Base-by-base conservation (phyloP, 1,284 basidiomycete genomes). In the Calocybe gambosa region DNA sequence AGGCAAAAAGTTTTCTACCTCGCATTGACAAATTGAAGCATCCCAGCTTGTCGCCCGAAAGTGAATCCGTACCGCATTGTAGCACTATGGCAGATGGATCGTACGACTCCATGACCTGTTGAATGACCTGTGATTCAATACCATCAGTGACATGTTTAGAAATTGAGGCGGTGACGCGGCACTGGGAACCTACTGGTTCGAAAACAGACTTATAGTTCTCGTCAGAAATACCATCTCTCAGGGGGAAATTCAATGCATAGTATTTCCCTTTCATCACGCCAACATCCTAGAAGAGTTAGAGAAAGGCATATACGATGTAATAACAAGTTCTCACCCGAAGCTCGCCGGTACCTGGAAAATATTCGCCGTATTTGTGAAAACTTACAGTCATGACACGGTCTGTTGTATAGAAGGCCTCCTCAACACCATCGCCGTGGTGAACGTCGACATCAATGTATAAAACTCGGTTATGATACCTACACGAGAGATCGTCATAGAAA, bases 331-430 rank as follows among this genome's bases (percentile, higher is more conserved):
- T 57, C 63, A 90, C 89, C 55, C 94, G 76, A 35, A 99, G 71
- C 66, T 97, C 95, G 25, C 96, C 96, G 1, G 96, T 99, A 9
- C 96, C 96, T 15, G 96, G 96, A 70, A 99, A 99, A 67, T 92
- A 99, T 65, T 99, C 96, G 39, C 96, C 96, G 58, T 97, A 99
- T 68, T 99, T 99, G 68, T 99, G 96, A 68, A 99, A 97, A 57
- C 89, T 93, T 62, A 86, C 86, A 0, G 95, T 98, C 96, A 99
- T 99, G 42, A 99, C 96, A 38, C 96, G 77, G 62, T 99, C 95
- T 12, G 96, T 99, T 0, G 94, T 96, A 65, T 98, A 99, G 65
- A 99, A 99, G 0, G 96, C 96, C 66, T 99, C 96, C 64, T 99
- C 96, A 6, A 99, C 96, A 36, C 96, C 96, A 65, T 99, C 96